A percentile compares a stretch with the other conserved stretches of the same genome.
phyloP scores from a whole-genome alignment of 2,329 filamentous ascomycete genomes.

The Chaetoscypha palmicola region DNA sequence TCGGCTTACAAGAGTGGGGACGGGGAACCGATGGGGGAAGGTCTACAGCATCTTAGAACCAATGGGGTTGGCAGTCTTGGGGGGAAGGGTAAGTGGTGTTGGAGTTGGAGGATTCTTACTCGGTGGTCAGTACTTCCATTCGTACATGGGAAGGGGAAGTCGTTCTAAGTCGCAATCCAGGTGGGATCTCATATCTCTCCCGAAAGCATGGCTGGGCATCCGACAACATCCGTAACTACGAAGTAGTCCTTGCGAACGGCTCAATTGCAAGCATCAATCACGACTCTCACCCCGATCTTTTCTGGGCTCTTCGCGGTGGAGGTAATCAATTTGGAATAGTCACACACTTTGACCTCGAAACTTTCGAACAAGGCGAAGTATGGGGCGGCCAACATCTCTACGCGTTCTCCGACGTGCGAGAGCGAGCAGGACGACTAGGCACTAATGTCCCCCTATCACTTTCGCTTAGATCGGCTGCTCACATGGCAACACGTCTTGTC shows the following conservation, averaged over 20 bases:
- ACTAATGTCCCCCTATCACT: not conserved
- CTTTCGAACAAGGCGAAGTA: not conserved
- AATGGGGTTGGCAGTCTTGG: constrained; percentile 31
- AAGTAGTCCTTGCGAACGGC: constrained; percentile 29
- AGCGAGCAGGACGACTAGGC: not conserved
- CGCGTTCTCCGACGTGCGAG: not conserved
- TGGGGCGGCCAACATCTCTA: not conserved
- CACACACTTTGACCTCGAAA: constrained; percentile 36
- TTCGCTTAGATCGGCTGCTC: not conserved
- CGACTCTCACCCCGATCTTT: constrained; percentile 26
- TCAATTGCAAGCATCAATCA: constrained; percentile 23
- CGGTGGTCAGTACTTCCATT: constrained; percentile 21
- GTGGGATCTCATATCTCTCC: constrained; percentile 7
- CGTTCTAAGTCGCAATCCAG: not conserved
- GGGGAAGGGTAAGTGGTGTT: constrained; percentile 30
- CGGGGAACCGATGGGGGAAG: constrained; percentile 34
- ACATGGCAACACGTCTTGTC: not conserved
- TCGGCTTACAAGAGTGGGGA: constrained; percentile 30
- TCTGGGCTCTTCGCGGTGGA: constrained; percentile 32
- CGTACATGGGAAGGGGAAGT: not conserved
- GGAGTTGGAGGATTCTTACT: constrained; percentile 19
- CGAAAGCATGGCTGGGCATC: constrained; percentile 12
- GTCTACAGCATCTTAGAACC: constrained; percentile 33
- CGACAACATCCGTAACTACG: constrained; percentile 17
- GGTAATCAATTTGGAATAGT: constrained; percentile 22